Evolutionary conservation across 2,329 filamentous ascomycete species (phyloP), one percentile per base, ranked within the genome.

Genomic region (Fusarium camptoceras): DNA sequence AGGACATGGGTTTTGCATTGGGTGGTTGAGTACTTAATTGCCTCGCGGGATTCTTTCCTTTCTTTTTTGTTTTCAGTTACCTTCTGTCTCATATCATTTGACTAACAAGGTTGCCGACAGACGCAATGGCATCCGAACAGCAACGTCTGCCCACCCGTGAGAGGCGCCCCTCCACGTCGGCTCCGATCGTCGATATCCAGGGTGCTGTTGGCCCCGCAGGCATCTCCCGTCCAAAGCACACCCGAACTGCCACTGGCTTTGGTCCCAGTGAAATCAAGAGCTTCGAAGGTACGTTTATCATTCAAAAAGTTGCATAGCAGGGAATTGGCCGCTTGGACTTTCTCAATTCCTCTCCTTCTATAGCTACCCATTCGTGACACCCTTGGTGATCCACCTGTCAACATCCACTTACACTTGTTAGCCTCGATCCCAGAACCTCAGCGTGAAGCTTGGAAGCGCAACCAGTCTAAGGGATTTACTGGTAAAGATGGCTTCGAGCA

Each of bases 191-290:
- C 70, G 94, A 97, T 78, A 91, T 98, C 68, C 87, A 93, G 80
- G 94, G 94, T 71, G 91, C 93, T 20, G 89, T 98, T 60, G 92
- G 92, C n/a, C 94, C 94, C 42, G 91, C 91, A 43, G 95, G 97
- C 78, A 91, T 92, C 82, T 89, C 88, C 27, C 88, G 96, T 66
- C 96, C 96, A 47, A 99, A 98, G 84, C 96, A 99, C 84, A 98
- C 94, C 86, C 89, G 96, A 73, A 98, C 95, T n/a, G 92, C 93
- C 72, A 99, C 96, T 12, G 96, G 96, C 11, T 96, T 98, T 78
- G 94, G 94, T 34, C 88, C 94, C 28, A 85, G 88, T 37, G 96
- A 99, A 78, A 98, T 98, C 85, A 98, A 97, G 85, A 91, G 83
- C 76, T 93, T 98, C 50, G 94, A 98, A 84, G 94, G 94, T 84